Conservation (phyloP, 1,284 basidiomycete genomes). For the Hymenochaete sp. region DNA sequence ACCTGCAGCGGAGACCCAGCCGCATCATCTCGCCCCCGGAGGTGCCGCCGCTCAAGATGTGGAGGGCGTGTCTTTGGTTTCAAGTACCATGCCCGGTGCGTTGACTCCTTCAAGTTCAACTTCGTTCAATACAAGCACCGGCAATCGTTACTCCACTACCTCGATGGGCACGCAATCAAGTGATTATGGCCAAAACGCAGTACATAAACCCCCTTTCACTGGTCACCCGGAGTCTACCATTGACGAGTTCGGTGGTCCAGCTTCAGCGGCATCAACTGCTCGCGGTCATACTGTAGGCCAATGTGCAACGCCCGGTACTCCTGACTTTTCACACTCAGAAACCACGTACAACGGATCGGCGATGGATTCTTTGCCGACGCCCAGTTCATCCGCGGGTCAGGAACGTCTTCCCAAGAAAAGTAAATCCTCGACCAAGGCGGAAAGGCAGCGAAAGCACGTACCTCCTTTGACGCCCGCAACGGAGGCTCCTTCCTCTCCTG, state of each 20-base stretch:
- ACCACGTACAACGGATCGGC: neutral
- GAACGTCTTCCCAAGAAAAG: constrained; percentile 6
- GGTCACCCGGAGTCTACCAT: neutral
- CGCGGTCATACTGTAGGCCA: neutral
- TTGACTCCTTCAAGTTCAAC: constrained; percentile 15
- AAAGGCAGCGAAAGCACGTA: constrained; percentile 49
- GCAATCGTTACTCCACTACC: constrained; percentile 22
- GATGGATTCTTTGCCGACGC: constrained; percentile 13
- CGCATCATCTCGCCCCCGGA: neutral
- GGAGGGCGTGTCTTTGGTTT: constrained; percentile 5
- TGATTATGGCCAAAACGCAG: constrained; percentile 18
- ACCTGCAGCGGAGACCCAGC: neutral
- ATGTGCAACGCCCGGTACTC: constrained; percentile 4
- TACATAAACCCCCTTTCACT: neutral
- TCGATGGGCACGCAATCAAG: constrained; percentile 24
- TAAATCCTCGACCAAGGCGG: constrained; percentile 32
- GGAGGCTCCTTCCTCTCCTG: constrained; percentile 17
- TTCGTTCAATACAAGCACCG: constrained; percentile 13
- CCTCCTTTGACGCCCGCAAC: constrained; percentile 24
- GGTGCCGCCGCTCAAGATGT: neutral
- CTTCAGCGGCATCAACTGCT: constrained; percentile 2
- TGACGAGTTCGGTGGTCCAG: constrained; percentile 3
- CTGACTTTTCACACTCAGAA: neutral
- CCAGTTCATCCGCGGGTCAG: constrained; percentile 14
- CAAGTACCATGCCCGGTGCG: constrained; percentile 6